Base-by-base conservation (phyloP, 495 filamentous ascomycete species). In the Podospora appendiculata region DNA sequence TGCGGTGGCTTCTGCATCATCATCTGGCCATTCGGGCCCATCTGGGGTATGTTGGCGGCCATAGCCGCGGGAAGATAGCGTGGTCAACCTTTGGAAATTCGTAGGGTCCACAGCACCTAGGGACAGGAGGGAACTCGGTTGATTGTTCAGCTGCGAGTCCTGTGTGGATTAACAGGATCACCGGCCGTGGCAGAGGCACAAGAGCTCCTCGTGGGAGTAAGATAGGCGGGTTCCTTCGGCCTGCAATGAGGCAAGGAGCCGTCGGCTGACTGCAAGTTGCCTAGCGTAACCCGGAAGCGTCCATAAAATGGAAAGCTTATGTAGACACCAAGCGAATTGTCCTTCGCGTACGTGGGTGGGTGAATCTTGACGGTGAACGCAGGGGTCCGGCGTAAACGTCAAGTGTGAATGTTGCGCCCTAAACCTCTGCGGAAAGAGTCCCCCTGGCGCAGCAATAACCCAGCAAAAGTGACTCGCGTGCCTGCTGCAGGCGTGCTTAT, bases 31-130 rank as follows among this genome's bases (percentile, higher is more conserved):
- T 56, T 65, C 33, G 54, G 55, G 50, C 56, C 68, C 70, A 74
- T 76, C 47, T 70, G 69, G 55, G 61, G 65, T 56, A 74, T 69
- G 54, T 74, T 74, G 48, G 70, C 70, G 65, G 74, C 73, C 74
- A 77, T 77, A 53, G 73, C 68, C 69, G 71, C 70, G 50, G 47
- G 39, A 50, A 42, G 16, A 33, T 48, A 41, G 36, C 48, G 56
- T 7, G n/a, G 50, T 61, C 62, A 64, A 38, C 41, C 54, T 17
- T 32, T 9, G 32, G 3, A n/a, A 40, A 11, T 25, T 41, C 11
- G 32, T 9, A 45, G 41, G 19, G 47, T 33, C 36, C 33, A 16
- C 33, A 45, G 25, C 44, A 41, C 41, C 39, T 32, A 45, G 47
- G 9, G 25, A 25, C 25, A 5, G 25, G 14, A 41, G 7, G 12